A percentile compares a stretch with the other conserved stretches of the same genome.
phyloP scores from a whole-genome alignment of 768 basidiomycete species.

The Multifurca ochricompacta region DNA sequence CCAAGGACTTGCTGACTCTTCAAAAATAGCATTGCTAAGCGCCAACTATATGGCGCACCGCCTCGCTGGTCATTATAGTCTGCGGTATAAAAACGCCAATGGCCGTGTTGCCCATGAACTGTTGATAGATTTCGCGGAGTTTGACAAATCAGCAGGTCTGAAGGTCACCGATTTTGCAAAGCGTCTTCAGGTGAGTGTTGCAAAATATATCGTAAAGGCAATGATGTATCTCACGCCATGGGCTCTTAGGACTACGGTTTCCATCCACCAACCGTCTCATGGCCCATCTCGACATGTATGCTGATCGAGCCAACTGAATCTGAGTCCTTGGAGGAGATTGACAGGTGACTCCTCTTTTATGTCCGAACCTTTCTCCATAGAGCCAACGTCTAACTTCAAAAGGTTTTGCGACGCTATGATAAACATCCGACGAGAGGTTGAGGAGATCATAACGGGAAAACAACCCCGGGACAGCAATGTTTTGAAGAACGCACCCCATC shows the following conservation, averaged over 20 bases:
- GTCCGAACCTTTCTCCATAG: neutral
- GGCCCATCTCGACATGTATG: slow-evolving; percentile 97
- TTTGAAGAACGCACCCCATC: slow-evolving; percentile 91
- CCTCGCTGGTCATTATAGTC: slow-evolving; percentile 73
- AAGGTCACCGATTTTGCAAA: slow-evolving; percentile 98
- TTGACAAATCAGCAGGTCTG: slow-evolving; percentile 80
- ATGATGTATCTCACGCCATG: neutral
- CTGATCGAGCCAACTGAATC: slow-evolving; percentile 97
- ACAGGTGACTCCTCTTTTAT: slow-evolving; percentile 42
- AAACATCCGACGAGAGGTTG: slow-evolving; percentile 84
- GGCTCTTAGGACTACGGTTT: slow-evolving; percentile 72
- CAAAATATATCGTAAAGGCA: no score
- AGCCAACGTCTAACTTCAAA: neutral
- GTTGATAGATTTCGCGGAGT: slow-evolving; percentile 91
- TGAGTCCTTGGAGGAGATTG: slow-evolving; percentile 87
- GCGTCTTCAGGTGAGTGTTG: slow-evolving; percentile 63
- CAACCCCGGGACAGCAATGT: slow-evolving; percentile 90
- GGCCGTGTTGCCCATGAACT: slow-evolving; percentile 94
- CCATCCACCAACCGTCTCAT: slow-evolving; percentile 96
- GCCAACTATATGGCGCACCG: slow-evolving; percentile 97
- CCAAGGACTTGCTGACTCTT: slow-evolving; percentile 74
- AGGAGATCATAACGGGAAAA: slow-evolving; percentile 78
- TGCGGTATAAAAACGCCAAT: slow-evolving; percentile 86
- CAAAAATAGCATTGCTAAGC: slow-evolving; percentile 82
- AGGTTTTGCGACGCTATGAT: slow-evolving; percentile 99